Conservation (phyloP, 805 yeast genomes). For the Cyberlindnera samutprakarnensis region DNA sequence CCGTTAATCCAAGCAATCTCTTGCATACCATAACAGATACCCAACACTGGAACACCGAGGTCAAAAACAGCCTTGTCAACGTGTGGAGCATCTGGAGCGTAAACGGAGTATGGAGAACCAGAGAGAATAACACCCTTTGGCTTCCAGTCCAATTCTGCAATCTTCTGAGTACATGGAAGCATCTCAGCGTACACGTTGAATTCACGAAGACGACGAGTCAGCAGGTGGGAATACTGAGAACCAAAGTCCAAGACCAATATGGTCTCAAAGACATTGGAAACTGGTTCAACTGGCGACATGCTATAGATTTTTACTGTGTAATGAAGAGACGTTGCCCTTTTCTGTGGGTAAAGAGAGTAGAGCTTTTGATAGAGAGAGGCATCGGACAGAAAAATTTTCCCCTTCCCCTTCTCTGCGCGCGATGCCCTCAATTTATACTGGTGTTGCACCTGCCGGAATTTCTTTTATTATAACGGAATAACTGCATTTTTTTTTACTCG, state of each 20-base stretch:
- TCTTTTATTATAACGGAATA: no score
- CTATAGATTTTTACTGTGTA: no score
- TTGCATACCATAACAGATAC: slow-evolving; percentile 99
- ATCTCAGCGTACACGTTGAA: slow-evolving; percentile 97
- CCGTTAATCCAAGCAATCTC: slow-evolving; percentile 98
- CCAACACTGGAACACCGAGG: slow-evolving; percentile 87
- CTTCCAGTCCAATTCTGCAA: slow-evolving; percentile 83
- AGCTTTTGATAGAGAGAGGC: no score
- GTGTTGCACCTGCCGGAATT: no score
- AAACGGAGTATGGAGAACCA: slow-evolving; percentile 97
- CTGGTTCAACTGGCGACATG: slow-evolving; percentile 38
- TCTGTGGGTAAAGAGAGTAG: no score
- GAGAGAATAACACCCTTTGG: slow-evolving; percentile 95
- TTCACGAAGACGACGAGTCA: slow-evolving; percentile 96
- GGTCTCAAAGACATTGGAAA: slow-evolving; percentile 89
- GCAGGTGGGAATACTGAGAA: slow-evolving; percentile 94
- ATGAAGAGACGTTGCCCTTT: no score
- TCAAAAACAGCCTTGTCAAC: slow-evolving; percentile 92
- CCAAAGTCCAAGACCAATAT: slow-evolving; percentile 96
- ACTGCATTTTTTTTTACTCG: no score
- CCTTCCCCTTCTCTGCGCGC: no score
- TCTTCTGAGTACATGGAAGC: slow-evolving; percentile 99
- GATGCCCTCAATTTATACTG: no score
- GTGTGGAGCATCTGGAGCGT: slow-evolving; percentile 93
- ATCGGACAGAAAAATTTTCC: no score